A percentile compares a stretch with the other conserved stretches of the same genome.
These are phyloP conservation scores for Ustilago sp. DNA, from an alignment of 1,284 basidiomycete species.

Conservation along the genomic window DNA sequence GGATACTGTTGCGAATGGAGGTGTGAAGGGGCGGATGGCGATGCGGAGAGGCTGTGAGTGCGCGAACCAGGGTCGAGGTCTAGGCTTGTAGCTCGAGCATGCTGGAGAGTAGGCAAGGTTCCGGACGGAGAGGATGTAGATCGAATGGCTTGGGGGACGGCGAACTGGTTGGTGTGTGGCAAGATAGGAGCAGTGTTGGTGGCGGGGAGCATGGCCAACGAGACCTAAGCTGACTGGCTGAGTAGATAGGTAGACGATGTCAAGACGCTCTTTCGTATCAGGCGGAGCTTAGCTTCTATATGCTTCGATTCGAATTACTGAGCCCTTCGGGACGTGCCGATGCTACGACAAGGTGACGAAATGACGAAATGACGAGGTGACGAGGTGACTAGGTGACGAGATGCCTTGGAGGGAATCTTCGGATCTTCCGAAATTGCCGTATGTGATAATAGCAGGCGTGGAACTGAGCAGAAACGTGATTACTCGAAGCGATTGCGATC, in stretches of 20 bases:
- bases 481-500: background rate
- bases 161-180: conserved; percentile 34
- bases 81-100: conserved; percentile 34
- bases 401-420: background rate
- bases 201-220: conserved; percentile 30
- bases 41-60: conserved; percentile 23
- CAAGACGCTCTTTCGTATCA: background rate
- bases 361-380: too few relatives aligned
- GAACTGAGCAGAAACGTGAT: background rate
- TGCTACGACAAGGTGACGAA: background rate
- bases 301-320: background rate
- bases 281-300: too few relatives aligned
- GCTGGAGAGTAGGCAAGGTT: conserved; percentile 28
- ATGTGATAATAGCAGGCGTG: background rate
- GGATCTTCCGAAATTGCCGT: background rate
- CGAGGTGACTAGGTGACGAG: background rate
- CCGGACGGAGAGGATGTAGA: conserved; percentile 33
- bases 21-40: conserved; percentile 19
- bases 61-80: conserved; percentile 26
- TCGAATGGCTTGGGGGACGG: conserved; percentile 28
- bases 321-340: background rate
- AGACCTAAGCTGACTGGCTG: background rate
- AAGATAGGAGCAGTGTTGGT: conserved; percentile 30
- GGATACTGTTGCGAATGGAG: conserved; percentile 17
- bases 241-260: background rate